Evolutionary conservation across 139 green algal genomes (phyloP).

Genomic region (Coelastrella sp.): DNA sequence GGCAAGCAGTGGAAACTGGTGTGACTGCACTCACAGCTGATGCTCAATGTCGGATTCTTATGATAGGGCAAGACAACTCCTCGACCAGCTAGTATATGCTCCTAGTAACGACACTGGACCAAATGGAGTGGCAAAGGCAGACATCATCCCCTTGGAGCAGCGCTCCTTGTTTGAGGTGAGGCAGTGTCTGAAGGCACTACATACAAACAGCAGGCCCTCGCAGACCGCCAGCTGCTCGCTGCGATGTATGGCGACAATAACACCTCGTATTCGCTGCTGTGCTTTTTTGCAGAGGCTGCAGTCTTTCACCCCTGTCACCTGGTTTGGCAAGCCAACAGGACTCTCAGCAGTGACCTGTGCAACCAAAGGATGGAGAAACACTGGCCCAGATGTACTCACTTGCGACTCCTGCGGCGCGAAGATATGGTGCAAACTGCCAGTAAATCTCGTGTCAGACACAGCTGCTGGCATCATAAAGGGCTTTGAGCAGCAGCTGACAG

Average conservation of each 20-base stretch:
- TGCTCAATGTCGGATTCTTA: not conserved
- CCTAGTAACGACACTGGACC: not conserved
- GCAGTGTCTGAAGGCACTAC: too few species aligned
- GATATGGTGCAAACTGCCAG: constrained; percentile 60
- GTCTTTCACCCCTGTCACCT: constrained; percentile 74
- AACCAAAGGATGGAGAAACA: constrained; percentile 75
- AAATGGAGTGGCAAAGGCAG: not conserved
- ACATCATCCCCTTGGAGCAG: not conserved
- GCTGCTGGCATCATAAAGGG: constrained; percentile 7
- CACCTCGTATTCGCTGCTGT: constrained; percentile 53
- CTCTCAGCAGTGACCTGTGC: constrained; percentile 70
- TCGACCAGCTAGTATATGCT: constrained; percentile 31
- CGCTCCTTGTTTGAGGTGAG: not conserved
- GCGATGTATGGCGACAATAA: too few species aligned
- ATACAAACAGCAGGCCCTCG: too few species aligned
- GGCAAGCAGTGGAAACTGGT: not conserved
- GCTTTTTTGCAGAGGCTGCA: constrained; percentile 52
- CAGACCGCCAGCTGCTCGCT: too few species aligned
- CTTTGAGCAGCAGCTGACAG: constrained; percentile 50
- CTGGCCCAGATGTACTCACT: constrained; percentile 65
- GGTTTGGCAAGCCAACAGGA: constrained; percentile 78
- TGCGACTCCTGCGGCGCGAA: constrained; percentile 74
- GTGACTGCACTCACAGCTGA: too few species aligned
- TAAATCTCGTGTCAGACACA: not conserved
- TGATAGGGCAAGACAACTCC: not conserved